phyloP scores from a whole-genome alignment of 306 rosid species.

The Sicyos baderoa region DNA sequence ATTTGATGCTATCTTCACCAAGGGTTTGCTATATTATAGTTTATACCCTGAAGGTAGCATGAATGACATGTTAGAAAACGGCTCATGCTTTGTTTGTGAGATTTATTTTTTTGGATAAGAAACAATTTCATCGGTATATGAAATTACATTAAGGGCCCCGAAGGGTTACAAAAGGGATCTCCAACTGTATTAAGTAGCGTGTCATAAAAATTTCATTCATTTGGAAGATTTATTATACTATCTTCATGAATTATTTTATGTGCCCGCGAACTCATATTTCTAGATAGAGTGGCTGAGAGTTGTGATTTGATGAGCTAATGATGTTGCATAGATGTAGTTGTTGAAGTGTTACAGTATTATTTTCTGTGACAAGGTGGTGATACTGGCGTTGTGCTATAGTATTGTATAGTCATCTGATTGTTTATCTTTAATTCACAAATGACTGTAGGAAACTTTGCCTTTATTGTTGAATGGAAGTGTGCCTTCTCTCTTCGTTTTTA shows the following conservation, averaged over 20 bases:
- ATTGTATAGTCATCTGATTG: background rate
- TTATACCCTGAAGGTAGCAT: background rate
- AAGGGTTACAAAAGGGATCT: no score
- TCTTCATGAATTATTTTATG: background rate
- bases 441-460: background rate
- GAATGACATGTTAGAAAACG: background rate
- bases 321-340: background rate
- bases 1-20: background rate
- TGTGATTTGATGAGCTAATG: background rate
- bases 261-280: background rate
- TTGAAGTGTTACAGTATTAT: background rate
- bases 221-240: background rate
- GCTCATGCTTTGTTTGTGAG: background rate
- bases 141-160: no score
- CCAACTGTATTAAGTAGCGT: no score
- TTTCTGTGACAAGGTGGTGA: background rate
- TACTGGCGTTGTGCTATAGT: background rate
- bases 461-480: no score
- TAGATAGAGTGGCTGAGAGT: background rate
- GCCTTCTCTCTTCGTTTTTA: background rate
- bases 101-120: no score
- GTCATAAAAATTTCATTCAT: no score
- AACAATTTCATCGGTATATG: no score
- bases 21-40: background rate
- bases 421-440: background rate